Percentiles rank a stretch among this genome's conserved stretches.
Evolutionary conservation across 768 basidiomycete genomes (phyloP).

Genomic region (Psilocybe azurescens): DNA sequence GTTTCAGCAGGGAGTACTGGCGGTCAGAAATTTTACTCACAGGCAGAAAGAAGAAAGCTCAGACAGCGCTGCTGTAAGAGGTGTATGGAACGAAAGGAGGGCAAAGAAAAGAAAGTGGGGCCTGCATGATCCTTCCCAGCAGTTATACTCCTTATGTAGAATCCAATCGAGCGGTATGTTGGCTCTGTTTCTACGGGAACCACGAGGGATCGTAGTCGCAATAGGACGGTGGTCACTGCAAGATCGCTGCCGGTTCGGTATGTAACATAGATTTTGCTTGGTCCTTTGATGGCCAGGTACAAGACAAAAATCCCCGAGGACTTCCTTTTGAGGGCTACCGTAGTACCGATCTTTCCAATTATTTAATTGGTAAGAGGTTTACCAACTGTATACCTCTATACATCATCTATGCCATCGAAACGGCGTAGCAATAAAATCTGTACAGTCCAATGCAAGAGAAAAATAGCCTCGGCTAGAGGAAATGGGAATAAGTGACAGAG

Average conservation of each 20-base stretch:
- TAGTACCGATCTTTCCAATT: too few species aligned
- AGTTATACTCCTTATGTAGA: not conserved
- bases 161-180: not conserved
- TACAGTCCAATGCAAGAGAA: too few species aligned
- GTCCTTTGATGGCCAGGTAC: too few species aligned
- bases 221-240: not conserved
- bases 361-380: too few species aligned
- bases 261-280: not conserved
- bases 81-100: conserved; percentile 25
- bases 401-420: too few species aligned
- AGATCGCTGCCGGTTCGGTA: not conserved
- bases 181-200: not conserved
- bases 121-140: not conserved
- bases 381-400: too few species aligned
- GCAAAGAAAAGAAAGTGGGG: conserved; percentile 20
- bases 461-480: too few species aligned
- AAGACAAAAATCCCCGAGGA: too few species aligned
- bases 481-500: too few species aligned
- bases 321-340: too few species aligned
- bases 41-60: conserved; percentile 27
- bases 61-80: conserved; percentile 60
- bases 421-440: too few species aligned
- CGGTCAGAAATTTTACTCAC: not conserved
- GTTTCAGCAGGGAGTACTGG: not conserved
- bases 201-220: not conserved